Evolutionary conservation across 257 asterid genomes (phyloP), one percentile per base, ranked within the genome.

Genomic region (Solanum dulcamara): DNA sequence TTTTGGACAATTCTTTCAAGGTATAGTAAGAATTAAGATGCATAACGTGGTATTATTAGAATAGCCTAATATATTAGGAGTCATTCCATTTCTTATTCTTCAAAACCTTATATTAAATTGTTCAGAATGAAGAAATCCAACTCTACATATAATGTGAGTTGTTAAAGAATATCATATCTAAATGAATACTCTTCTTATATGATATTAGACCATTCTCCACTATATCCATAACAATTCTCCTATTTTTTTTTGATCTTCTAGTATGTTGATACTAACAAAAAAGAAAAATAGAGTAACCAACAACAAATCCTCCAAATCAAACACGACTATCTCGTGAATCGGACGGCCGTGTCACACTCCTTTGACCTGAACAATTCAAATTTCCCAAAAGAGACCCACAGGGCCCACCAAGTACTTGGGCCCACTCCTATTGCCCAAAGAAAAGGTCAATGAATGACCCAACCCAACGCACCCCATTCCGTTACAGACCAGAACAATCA

Each of bases 361-460:
- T 91, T 92, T 91, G 94, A 93, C 94, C 88, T 71, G 87, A 87
- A 84, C 89, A 51, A 60, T 32, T 84, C 87, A 32, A 12, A n/a
- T 72, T 38, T 74, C 66, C 77, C 30, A 46, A 24, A 57, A 59
- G 10, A 64, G 88, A 79, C 90, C 87, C 48, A 53, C 88, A 85
- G 90, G 26, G 5, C 71, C 33, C 72, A 22, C 84, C 7, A 4
- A 35, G 32, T 17, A 15, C 18, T 66, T 87, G 91, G 53, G 68
- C 88, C 89, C 91, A 48, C 67, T 8, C 10, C 22, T 18, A 44
- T 7, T 7, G 26, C 83, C 12, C 67, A 66, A 38, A 50, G 84
- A 87, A 91, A 87, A 87, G 87, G 93, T 89, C 94, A 89, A 90
- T 87, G 83, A 74, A 59, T n/a, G n/a, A n/a, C n/a, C n/a, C n/a